These are phyloP conservation scores for Stagonosporopsis chrysanthemi DNA, from an alignment of 2,329 filamentous ascomycete genomes.

Conservation along the genomic window DNA sequence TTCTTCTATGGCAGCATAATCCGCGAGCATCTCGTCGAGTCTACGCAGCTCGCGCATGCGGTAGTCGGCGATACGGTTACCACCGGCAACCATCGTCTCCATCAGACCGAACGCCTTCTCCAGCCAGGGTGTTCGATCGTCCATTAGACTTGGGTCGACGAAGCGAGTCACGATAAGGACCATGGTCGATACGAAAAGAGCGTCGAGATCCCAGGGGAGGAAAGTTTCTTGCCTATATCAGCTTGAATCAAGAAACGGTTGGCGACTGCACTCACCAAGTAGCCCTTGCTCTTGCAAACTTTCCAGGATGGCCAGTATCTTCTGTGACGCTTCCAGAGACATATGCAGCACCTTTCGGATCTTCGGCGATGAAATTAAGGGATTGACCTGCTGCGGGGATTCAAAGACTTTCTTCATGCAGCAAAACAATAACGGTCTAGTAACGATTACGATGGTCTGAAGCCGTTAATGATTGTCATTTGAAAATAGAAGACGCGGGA, in stretches of 20 bases:
- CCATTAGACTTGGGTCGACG: slow-evolving; percentile 44
- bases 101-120: slow-evolving; percentile 55
- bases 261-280: slow-evolving; percentile 49
- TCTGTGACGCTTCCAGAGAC: slow-evolving; percentile 55
- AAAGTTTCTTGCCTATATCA: slow-evolving; percentile 53
- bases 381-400: slow-evolving; percentile 37
- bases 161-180: slow-evolving; percentile 50
- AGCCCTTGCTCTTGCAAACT: slow-evolving; percentile 57
- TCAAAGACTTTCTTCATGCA: slow-evolving; percentile 51
- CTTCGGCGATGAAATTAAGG: slow-evolving; percentile 48
- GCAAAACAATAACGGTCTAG: slow-evolving; percentile 54
- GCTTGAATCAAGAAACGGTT: not conserved
- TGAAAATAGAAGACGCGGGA: not conserved
- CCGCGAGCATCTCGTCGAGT: slow-evolving; percentile 52
- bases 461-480: not conserved
- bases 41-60: slow-evolving; percentile 57
- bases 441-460: slow-evolving; percentile 54
- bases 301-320: slow-evolving; percentile 55
- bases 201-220: slow-evolving; percentile 58
- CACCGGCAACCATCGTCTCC: slow-evolving; percentile 57
- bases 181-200: slow-evolving; percentile 55
- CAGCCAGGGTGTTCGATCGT: slow-evolving; percentile 49
- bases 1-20: slow-evolving; percentile 31
- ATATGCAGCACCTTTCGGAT: slow-evolving; percentile 52
- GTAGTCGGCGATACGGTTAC: slow-evolving; percentile 57